Evolutionary conservation across 2,329 filamentous ascomycete species (phyloP), one percentile per base, ranked within the genome.

Genomic region (Capronia epimyces): DNA sequence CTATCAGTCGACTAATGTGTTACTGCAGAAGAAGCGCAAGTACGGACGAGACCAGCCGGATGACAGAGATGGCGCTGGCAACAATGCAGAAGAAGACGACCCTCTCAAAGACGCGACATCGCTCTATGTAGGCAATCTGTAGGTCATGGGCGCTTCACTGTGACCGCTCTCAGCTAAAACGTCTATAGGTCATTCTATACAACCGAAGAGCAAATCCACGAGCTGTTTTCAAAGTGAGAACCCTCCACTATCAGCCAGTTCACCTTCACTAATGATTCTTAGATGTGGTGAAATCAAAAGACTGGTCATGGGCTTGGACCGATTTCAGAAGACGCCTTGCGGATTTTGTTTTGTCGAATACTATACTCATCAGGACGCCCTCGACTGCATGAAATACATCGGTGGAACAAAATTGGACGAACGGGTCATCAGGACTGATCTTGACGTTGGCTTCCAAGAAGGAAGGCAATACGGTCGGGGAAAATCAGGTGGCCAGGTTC

Each of bases 271-370:
- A 20, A 31, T 25, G 15, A 27, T 16, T 8, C 53, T 24, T 47
- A 81, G 78, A 67, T 84, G 89, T 70, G 93, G 93, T 64, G 93
- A 97, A 75, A 95, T 98, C 72, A 98, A 98, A 74, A 87, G 93
- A 22, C 81, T 98, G 42, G 82, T 98, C 59, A 98, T 98, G 93
- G 93, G 93, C 43, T 82, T 98, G 46, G 93, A 98, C 68, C 86
- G 93, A 51, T 95, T 93, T 76, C 87, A 86, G 71, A 98, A 98
- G 75, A 98, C 93, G 0, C 93, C 93, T 1, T 98, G 93, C 71
- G 93, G 93, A 34, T 98, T 98, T 77, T 98, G 93, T 77, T 98
- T 98, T 66, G 93, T 98, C 65, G 93, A 98, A 72, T 98, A 98
- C 74, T 97, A 96, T 75, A 96, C 85, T 24, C 93, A 97, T 69